Evolutionary conservation across 192 early-diverging fungal genomes (phyloP).

Genomic region (Mortierella claussenii): DNA sequence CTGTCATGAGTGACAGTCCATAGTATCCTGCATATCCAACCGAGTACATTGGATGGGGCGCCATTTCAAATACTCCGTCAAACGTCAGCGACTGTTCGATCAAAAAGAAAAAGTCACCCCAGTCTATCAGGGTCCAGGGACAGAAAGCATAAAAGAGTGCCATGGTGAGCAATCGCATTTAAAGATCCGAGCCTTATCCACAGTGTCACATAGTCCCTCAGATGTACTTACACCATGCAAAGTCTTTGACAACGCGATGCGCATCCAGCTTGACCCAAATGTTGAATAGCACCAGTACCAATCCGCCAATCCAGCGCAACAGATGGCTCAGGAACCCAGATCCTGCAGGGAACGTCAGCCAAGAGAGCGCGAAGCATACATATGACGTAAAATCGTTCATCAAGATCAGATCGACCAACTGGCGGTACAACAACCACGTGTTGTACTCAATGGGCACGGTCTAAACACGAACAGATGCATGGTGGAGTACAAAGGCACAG

Average conservation of each 20-base stretch:
- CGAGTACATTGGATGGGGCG: slow-evolving; percentile 99
- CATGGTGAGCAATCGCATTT: neutral
- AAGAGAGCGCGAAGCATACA: slow-evolving; percentile 81
- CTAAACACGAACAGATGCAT: slow-evolving; percentile 32
- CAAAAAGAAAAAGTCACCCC: slow-evolving; percentile 99
- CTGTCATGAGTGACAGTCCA: slow-evolving; percentile 89
- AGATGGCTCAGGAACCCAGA: slow-evolving; percentile 68
- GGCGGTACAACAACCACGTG: slow-evolving; percentile 94
- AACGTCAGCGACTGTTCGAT: slow-evolving; percentile 88
- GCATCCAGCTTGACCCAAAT: slow-evolving; percentile 97
- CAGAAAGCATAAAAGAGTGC: neutral
- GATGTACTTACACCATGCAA: slow-evolving; percentile 98
- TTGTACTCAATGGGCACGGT: slow-evolving; percentile 93
- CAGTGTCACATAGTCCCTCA: neutral
- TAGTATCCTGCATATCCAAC: slow-evolving; percentile 98
- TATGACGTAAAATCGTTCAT: slow-evolving; percentile 94
- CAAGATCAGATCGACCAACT: slow-evolving; percentile 91
- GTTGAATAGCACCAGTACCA: slow-evolving; percentile 87
- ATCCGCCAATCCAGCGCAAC: slow-evolving; percentile 82
- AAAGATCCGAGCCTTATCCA: neutral
- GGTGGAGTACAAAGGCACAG: no score
- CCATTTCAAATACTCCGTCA: slow-evolving; percentile 95
- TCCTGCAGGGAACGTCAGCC: slow-evolving; percentile 76
- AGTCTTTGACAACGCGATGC: slow-evolving; percentile 96
- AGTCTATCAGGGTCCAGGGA: slow-evolving; percentile 67